Conservation (phyloP, 2,329 filamentous ascomycete species). For the Cytospora paraplurivora region DNA sequence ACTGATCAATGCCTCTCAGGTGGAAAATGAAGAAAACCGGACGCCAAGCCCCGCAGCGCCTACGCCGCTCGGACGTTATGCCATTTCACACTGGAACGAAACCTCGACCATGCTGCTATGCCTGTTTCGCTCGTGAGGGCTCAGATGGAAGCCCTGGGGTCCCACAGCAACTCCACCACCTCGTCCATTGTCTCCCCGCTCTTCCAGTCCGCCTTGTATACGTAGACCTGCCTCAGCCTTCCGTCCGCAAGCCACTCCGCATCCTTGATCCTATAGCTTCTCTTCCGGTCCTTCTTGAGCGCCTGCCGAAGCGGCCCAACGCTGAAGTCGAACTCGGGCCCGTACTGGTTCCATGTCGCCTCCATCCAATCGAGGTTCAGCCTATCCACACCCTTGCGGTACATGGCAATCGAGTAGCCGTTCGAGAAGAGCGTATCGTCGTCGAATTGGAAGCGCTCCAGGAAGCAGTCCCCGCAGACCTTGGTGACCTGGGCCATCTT, state of each 20-base stretch:
- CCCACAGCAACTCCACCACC: slow-evolving; percentile 53
- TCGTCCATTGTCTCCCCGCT: slow-evolving; percentile 47
- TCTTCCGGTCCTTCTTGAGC: slow-evolving; percentile 46
- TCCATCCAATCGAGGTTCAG: slow-evolving; percentile 48
- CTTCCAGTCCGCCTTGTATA: slow-evolving; percentile 46
- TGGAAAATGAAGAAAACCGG: slow-evolving; percentile 4
- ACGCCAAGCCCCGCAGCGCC: background rate
- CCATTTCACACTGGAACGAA: slow-evolving; percentile 1
- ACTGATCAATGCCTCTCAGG: background rate
- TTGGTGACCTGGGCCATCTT: slow-evolving; percentile 51
- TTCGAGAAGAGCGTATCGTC: slow-evolving; percentile 57
- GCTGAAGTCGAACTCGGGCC: slow-evolving; percentile 53
- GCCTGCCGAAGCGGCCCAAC: slow-evolving; percentile 53
- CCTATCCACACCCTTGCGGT: slow-evolving; percentile 42
- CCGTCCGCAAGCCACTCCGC: slow-evolving; percentile 42
- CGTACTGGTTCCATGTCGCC: slow-evolving; percentile 54
- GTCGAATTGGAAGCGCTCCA: slow-evolving; percentile 56
- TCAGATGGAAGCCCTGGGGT: slow-evolving; percentile 19
- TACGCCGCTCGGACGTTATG: background rate
- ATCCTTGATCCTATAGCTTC: slow-evolving; percentile 53
- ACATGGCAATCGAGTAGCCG: slow-evolving; percentile 59
- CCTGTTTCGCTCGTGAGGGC: background rate
- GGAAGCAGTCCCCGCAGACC: slow-evolving; percentile 61
- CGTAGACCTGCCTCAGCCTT: slow-evolving; percentile 56
- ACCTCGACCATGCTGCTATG: background rate